A percentile compares a stretch with the other conserved stretches of the same genome.
Evolutionary conservation across 176 grass and related monocot species (phyloP).

Genomic region (Juncus inflexus): DNA sequence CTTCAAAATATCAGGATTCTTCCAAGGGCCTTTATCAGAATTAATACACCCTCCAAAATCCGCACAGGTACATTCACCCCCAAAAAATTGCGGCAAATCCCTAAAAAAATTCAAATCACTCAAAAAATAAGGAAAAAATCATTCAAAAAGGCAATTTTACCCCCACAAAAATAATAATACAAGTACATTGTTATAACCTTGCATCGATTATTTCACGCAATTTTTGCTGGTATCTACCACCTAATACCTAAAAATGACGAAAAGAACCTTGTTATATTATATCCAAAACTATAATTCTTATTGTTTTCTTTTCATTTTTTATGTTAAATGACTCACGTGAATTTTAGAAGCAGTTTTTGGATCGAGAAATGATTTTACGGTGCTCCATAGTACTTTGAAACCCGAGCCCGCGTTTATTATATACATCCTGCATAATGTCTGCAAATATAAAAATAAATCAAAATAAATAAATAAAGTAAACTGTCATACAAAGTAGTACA

Average conservation of each 20-base stretch:
- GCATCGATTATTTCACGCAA: conserved; percentile 84
- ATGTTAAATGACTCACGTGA: conserved; percentile 44
- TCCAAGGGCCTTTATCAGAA: conserved; percentile 93
- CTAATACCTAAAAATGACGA: conserved; percentile 62
- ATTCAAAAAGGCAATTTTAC: not conserved
- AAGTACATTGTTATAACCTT: conserved; percentile 39
- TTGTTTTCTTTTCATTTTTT: not conserved
- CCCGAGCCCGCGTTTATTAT: conserved; percentile 93
- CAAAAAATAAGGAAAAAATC: conserved; percentile 31
- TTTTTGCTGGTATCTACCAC: conserved; percentile 76
- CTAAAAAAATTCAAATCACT: conserved; percentile 35
- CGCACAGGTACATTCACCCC: conserved; percentile 77
- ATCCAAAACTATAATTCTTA: not conserved
- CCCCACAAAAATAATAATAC: conserved; percentile 17
- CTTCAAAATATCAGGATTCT: conserved; percentile 73
- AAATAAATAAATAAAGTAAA: conserved; percentile 12
- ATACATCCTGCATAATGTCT: conserved; percentile 69
- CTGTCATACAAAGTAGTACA: too few relatives aligned
- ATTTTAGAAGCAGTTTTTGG: conserved; percentile 92
- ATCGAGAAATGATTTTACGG: conserved; percentile 97
- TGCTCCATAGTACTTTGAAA: conserved; percentile 87
- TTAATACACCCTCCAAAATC: conserved; percentile 75
- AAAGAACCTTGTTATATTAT: conserved; percentile 9
- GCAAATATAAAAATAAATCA: conserved; percentile 19
- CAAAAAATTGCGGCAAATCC: conserved; percentile 89